Evolutionary conservation across 2,329 filamentous ascomycete species (phyloP), one percentile per base, ranked within the genome.

Genomic region (Ophiocordyceps unilateralis): DNA sequence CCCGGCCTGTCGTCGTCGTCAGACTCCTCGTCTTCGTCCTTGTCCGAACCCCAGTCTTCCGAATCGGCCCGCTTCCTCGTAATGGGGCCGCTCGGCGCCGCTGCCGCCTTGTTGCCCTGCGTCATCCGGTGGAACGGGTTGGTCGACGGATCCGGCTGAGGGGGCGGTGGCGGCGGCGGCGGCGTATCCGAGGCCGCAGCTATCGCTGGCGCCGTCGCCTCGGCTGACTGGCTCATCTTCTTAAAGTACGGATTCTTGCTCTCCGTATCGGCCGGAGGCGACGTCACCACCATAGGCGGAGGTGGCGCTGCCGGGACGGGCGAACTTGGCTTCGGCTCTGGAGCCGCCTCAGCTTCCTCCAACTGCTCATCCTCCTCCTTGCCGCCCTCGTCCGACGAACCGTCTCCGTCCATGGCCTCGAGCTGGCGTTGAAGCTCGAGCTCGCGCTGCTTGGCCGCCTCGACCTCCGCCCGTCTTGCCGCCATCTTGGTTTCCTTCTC

Each of bases 181-280:
- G 52, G 59, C 37, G 51, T 55, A 40, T 58, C 56, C 23, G 58
- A 58, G 21, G 60, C 59, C 17, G 61, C 57, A 15, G 66, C 55
- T 40, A 66, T 65, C 42, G 65, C 61, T 43, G 68, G 60, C 11
- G 75, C 64, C 1, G 55, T 22, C 17, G 69, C 64, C 44, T 76
- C 79, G 7, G 67, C 66, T 10, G 76, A 67, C 58, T 88, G 81
- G 41, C 78, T 79, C 69, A 93, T 78, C 66, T 88, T 91, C 62
- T 82, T 85, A 67, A 89, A 86, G 67, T 93, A 98, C 3, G 91
- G 91, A 57, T 96, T 96, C 60, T 84, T 89, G 53, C 86, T 94
- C 61, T 93, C 84, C 2, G 74, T 70, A 50, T 85, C 80, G 6
- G 69, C 64, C 3, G 71, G 67, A 39, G 74, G 69, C 45, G 71